Conservation (phyloP, 202 grass and related monocot species). For the Zizania palustris region DNA sequence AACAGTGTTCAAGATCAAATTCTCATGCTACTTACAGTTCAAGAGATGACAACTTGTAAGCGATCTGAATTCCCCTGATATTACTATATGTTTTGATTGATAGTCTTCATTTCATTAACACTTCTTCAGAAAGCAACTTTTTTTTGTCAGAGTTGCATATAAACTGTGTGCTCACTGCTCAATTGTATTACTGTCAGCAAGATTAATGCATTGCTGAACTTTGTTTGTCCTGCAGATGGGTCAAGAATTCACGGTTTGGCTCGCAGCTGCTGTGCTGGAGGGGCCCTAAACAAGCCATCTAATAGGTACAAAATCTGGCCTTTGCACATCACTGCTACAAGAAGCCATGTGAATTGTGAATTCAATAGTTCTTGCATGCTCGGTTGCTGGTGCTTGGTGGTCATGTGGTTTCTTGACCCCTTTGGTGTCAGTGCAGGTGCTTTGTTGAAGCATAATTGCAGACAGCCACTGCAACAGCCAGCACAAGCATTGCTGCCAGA, state of each 20-base stretch:
- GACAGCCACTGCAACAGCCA: slow-evolving; percentile 9
- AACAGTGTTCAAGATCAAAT: slow-evolving; percentile 68
- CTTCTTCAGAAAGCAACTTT: slow-evolving; percentile 14
- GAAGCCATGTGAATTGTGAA: slow-evolving; percentile 17
- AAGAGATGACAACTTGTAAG: slow-evolving; percentile 96
- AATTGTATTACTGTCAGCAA: background rate
- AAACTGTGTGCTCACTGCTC: background rate
- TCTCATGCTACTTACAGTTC: slow-evolving; percentile 87
- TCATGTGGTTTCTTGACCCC: slow-evolving; percentile 4
- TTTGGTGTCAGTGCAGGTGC: slow-evolving; percentile 21
- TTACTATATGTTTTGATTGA: slow-evolving; percentile 30
- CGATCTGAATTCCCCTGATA: slow-evolving; percentile 22
- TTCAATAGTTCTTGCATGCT: slow-evolving; percentile 17
- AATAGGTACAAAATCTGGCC: slow-evolving; percentile 40
- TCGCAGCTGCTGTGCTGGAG: slow-evolving; percentile 81
- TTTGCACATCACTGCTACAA: slow-evolving; percentile 14
- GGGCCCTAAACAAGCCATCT: slow-evolving; percentile 71
- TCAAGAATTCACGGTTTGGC: slow-evolving; percentile 61
- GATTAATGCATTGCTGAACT: slow-evolving; percentile 9
- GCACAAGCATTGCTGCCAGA: slow-evolving; percentile 7
- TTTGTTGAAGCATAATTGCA: slow-evolving; percentile 17
- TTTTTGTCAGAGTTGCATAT: slow-evolving; percentile 2
- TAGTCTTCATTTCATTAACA: background rate
- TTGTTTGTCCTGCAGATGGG: slow-evolving; percentile 54
- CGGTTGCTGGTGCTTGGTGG: slow-evolving; percentile 13